phyloP scores from a whole-genome alignment of 139 green algal species.

The Yamagishiella unicocca region DNA sequence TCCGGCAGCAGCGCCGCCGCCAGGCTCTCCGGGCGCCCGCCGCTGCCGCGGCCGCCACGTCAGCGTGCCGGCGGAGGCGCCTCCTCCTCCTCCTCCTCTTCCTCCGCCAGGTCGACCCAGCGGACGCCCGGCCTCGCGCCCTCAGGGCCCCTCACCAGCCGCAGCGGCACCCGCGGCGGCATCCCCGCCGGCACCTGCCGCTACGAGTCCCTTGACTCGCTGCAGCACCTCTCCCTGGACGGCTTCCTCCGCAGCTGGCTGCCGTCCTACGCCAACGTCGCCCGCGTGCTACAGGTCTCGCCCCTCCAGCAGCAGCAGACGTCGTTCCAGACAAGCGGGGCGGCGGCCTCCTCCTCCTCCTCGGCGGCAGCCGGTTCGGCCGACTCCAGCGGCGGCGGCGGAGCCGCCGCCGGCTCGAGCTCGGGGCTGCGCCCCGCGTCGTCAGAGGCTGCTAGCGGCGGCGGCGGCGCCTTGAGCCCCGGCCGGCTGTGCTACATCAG shows the following conservation, averaged over 20 bases:
- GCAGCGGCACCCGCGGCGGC: background rate
- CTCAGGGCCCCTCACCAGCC: background rate
- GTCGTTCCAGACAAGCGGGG: background rate
- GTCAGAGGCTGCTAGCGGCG: too few relatives aligned
- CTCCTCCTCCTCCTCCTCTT: background rate
- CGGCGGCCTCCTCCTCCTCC: background rate
- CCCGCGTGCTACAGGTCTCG: background rate
- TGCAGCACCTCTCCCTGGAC: slow-evolving; percentile 36
- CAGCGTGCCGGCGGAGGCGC: background rate
- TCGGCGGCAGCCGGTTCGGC: background rate
- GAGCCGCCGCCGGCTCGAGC: background rate
- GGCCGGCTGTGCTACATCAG: slow-evolving; percentile 42
- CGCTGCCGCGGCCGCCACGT: slow-evolving; percentile 10
- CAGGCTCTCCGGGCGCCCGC: slow-evolving; percentile 1
- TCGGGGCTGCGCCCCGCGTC: too few relatives aligned
- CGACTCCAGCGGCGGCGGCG: background rate
- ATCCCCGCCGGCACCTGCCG: slow-evolving; percentile 22
- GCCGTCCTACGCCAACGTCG: slow-evolving; percentile 28
- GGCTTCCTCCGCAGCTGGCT: slow-evolving; percentile 39
- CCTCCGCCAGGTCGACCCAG: too few relatives aligned
- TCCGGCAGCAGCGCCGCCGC: background rate
- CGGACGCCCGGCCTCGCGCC: background rate
- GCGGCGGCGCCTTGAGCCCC: background rate
- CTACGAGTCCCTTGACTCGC: slow-evolving; percentile 40
- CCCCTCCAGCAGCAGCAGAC: background rate